These are phyloP conservation scores for Exophiala sp. DNA, from an alignment of 2,329 filamentous ascomycete species.

Conservation along the genomic window DNA sequence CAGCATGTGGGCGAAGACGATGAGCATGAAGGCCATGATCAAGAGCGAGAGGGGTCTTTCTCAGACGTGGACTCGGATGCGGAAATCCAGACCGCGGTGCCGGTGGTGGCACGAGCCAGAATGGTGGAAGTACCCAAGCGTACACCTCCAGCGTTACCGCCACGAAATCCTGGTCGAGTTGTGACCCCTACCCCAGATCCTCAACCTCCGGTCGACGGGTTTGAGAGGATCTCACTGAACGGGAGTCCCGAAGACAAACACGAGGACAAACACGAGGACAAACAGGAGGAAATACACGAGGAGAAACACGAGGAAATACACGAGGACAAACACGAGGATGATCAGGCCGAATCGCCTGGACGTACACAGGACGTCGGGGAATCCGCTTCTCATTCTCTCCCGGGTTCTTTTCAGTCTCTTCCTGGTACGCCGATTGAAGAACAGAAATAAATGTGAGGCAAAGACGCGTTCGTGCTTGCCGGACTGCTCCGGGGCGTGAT, in stretches of 20 bases:
- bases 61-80: slow-evolving; percentile 29
- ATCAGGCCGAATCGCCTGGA: slow-evolving; percentile 4
- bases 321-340: too few species aligned
- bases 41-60: slow-evolving; percentile 17
- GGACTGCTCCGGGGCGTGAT: not conserved
- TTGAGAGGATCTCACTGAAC: slow-evolving; percentile 34
- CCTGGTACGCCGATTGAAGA: slow-evolving; percentile 24
- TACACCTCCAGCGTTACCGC: slow-evolving; percentile 68
- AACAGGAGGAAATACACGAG: too few species aligned
- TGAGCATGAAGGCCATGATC: not conserved
- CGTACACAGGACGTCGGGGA: slow-evolving; percentile 16
- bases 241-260: slow-evolving; percentile 23
- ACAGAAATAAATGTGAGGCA: not conserved
- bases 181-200: slow-evolving; percentile 30
- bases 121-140: slow-evolving; percentile 82
- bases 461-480: not conserved
- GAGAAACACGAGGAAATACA: too few species aligned
- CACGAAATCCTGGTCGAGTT: slow-evolving; percentile 57
- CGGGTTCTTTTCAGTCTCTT: slow-evolving; percentile 25
- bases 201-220: slow-evolving; percentile 28
- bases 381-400: slow-evolving; percentile 23
- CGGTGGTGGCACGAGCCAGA: slow-evolving; percentile 67
- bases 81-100: slow-evolving; percentile 55
- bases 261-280: not conserved
- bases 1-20: slow-evolving; percentile 17